Evolutionary conservation across 2,329 filamentous ascomycete genomes (phyloP).

Genomic region (Ophiostoma quercus): DNA sequence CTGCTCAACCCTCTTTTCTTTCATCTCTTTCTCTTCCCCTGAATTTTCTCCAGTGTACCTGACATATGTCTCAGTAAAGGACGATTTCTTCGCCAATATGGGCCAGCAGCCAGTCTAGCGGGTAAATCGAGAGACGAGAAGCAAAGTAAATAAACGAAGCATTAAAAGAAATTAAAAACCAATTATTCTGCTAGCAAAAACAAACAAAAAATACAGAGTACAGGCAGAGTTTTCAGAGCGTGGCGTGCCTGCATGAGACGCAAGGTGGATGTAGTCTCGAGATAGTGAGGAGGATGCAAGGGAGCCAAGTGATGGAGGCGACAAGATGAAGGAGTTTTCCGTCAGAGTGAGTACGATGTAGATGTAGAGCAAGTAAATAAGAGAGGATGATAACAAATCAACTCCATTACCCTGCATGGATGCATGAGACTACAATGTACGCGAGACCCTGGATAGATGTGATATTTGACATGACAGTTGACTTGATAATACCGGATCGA

Average conservation of each 20-base stretch:
- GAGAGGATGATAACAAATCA: constrained; percentile 2
- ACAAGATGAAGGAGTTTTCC: background rate
- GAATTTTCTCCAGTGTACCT: constrained; percentile 12
- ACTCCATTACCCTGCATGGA: background rate
- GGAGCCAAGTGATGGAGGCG: constrained; percentile 1
- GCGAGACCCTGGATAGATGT: background rate
- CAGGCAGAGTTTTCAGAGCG: background rate
- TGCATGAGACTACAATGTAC: background rate
- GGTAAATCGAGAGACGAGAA: background rate
- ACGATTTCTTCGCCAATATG: background rate
- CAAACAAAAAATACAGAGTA: background rate
- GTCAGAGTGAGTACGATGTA: background rate
- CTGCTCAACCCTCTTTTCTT: constrained; percentile 1
- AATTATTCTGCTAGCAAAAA: no score
- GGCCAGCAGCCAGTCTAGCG: background rate
- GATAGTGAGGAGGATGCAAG: background rate
- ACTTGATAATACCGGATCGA: background rate
- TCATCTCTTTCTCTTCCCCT: background rate
- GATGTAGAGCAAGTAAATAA: background rate
- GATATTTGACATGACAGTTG: background rate
- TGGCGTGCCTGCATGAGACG: constrained; percentile 10
- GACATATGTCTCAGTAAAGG: constrained; percentile 13
- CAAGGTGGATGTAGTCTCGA: constrained; percentile 6
- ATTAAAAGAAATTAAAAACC: background rate
- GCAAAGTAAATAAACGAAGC: background rate